These are phyloP conservation scores for Gentiana straminea DNA, from an alignment of 257 asterid genomes.

Conservation along the genomic window DNA sequence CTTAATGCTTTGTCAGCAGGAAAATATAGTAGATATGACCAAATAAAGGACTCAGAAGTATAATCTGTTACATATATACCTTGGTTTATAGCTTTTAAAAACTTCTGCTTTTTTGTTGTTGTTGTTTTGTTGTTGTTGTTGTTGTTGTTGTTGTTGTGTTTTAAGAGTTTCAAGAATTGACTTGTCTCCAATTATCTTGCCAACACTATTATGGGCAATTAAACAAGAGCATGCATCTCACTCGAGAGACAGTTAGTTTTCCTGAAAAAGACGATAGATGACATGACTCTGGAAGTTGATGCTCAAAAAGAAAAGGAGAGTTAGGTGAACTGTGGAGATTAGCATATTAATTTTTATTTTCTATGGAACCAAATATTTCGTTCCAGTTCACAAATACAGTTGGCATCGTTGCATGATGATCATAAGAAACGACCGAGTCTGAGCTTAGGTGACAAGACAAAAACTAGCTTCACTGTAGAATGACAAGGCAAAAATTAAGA, in stretches of 20 bases:
- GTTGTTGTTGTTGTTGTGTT: too few relatives aligned
- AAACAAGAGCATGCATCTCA: constrained; percentile 55
- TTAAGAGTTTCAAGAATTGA: too few relatives aligned
- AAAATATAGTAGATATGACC: too few relatives aligned
- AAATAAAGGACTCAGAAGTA: too few relatives aligned
- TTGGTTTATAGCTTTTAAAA: too few relatives aligned
- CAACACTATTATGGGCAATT: constrained; percentile 45
- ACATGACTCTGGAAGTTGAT: constrained; percentile 45
- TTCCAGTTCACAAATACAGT: constrained; percentile 29
- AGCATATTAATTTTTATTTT: background rate
- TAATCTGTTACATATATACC: too few relatives aligned
- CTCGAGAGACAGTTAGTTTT: constrained; percentile 57
- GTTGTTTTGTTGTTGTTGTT: too few relatives aligned
- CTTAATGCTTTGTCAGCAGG: too few relatives aligned
- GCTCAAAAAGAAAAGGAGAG: constrained; percentile 65
- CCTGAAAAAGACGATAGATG: constrained; percentile 43
- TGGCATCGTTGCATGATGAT: constrained; percentile 38
- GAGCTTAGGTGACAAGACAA: constrained; percentile 58
- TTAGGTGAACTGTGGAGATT: background rate
- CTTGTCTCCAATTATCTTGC: background rate
- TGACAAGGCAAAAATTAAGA: constrained; percentile 87
- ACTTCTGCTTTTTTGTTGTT: too few relatives aligned
- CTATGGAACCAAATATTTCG: background rate
- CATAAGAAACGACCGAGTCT: constrained; percentile 44
- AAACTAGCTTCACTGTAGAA: constrained; percentile 48